Conservation (phyloP, 176 grass and related monocot genomes). For the Rhipidocladum racemiflorum region DNA sequence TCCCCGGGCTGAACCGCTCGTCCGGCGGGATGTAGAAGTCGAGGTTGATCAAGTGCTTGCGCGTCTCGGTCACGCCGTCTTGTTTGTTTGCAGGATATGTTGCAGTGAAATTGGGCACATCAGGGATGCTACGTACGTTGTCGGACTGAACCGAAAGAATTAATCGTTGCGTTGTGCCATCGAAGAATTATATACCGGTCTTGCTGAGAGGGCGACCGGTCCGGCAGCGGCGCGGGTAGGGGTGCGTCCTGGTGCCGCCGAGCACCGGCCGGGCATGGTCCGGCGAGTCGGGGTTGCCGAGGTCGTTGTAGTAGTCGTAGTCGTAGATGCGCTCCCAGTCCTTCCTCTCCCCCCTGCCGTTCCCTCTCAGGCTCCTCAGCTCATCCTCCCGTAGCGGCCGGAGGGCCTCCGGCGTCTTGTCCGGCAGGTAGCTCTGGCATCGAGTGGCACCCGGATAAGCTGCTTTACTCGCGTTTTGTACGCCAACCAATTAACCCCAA, state of each 20-base stretch:
- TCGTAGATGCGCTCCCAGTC: conserved; percentile 86
- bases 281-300: conserved; percentile 60
- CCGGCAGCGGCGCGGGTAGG: conserved; percentile 80
- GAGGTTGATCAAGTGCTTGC: conserved; percentile 65
- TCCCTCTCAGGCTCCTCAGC: conserved; percentile 57
- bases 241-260: conserved; percentile 49
- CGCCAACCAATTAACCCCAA: not conserved
- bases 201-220: conserved; percentile 62
- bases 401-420: conserved; percentile 57
- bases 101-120: not conserved
- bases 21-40: conserved; percentile 91
- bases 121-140: conserved; percentile 3
- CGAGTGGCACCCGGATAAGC: not conserved
- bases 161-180: not conserved
- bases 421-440: conserved; percentile 66
- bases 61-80: conserved; percentile 66
- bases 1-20: conserved; percentile 78
- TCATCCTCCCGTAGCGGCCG: conserved; percentile 63
- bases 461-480: not conserved
- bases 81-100: not conserved
- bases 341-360: conserved; percentile 61
- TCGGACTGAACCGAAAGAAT: not conserved
- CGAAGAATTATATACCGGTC: not conserved
- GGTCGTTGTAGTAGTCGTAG: conserved; percentile 82
- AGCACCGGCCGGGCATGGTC: conserved; percentile 57